Percentiles rank a stretch among this genome's conserved stretches.
phyloP scores from a whole-genome alignment of 805 yeast genomes.

The Suhomyces tanzawaensis region DNA sequence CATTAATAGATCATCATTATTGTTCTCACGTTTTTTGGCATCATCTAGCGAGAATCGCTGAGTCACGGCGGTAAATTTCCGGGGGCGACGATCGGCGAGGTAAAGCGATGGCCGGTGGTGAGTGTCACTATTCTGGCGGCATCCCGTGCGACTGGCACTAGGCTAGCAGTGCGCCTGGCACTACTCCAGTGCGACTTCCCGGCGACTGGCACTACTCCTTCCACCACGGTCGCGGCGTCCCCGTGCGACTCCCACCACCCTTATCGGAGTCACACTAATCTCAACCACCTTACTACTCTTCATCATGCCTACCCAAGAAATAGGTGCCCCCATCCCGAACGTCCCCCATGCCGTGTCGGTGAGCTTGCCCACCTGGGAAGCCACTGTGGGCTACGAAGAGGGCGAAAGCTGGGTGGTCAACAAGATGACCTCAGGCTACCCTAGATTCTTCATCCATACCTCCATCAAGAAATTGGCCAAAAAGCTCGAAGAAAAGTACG shows the following conservation, averaged over 20 bases:
- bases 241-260: no score
- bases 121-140: no score
- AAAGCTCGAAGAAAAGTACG: conserved; percentile 64
- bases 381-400: conserved; percentile 89
- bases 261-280: no score
- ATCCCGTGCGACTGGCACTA: no score
- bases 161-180: no score
- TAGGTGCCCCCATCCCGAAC: conserved; percentile 87
- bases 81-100: no score
- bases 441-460: conserved; percentile 73
- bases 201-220: no score
- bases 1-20: conserved; percentile 9
- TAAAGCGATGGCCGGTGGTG: no score
- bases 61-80: no score
- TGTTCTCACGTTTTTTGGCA: conserved; percentile 3
- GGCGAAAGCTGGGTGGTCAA: conserved; percentile 78
- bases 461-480: conserved; percentile 55
- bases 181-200: no score
- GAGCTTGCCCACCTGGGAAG: conserved; percentile 92
- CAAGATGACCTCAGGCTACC: conserved; percentile 85
- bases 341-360: conserved; percentile 94
- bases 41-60: no score
- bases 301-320: conserved; percentile 38
- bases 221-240: no score
- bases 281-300: neutral